Base-by-base conservation (phyloP, 306 rosid species). In the Casuarina glauca region DNA sequence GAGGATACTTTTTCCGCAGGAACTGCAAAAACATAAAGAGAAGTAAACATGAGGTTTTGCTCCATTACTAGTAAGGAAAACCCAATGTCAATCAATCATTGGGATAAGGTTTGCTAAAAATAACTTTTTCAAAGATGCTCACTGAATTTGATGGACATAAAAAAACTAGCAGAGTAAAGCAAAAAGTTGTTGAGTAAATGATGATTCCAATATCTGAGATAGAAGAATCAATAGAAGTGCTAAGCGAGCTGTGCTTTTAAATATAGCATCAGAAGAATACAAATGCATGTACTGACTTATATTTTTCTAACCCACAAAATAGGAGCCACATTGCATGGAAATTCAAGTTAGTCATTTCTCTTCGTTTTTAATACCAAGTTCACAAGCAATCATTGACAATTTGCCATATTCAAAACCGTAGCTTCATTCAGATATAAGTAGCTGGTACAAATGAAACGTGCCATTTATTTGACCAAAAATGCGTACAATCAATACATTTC, bases 1-100 rank as follows among this genome's bases (percentile, higher is more conserved):
- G 99, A 80, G 99, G 99, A 84, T 90, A 93, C 79, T 93, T 96
- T 81, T 96, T 96, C 61, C 97, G 89, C 74, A 96, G 83, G 12
- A 96, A 93, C 99, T 96, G 91, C 75, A 74, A 83, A 83, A 26
- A 72, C 60, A 81, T 57, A 80, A 32, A 26, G 74, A 70, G 53
- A 79, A 79, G 75, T 74, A 74, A 84, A 69, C 68, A 74, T 46
- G 19, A 17, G 46, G 32, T 50, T 45, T 53, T 66, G 16, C 67
- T 46, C 78, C 78, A 36, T 62, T 42, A 58, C 76, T n/a, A 52
- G 68, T 9, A 19, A 12, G 72, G 49, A 74, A 64, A 76, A 58
- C 45, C 66, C 55, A 71, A 64, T 58, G 19, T 50, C 57, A 73
- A 69, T 11, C 51, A 46, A 66, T 51, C 39, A 70, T 70, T 69